phyloP scores from a whole-genome alignment of 257 asterid species.

The Solanum corneliomulleri region DNA sequence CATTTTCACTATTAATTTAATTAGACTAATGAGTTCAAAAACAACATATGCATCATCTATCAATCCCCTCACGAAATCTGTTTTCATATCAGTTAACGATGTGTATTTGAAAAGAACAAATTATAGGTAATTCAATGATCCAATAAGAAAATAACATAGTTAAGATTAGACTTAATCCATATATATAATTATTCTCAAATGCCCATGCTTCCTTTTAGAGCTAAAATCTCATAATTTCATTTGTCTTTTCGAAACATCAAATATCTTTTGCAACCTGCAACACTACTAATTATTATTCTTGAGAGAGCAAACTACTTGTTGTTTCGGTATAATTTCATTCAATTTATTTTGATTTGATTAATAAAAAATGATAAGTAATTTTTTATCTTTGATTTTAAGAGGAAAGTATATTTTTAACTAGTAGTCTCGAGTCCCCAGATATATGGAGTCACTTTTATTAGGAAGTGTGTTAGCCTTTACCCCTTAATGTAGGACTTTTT shows the following conservation, averaged over 20 bases:
- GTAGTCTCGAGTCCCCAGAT: rapidly evolving
- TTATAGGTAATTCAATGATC: too few species aligned
- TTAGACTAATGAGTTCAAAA: too few species aligned
- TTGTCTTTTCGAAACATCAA: not conserved
- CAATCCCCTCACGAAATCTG: too few species aligned
- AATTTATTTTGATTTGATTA: not conserved
- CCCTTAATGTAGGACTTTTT: not conserved
- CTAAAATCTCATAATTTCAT: not conserved
- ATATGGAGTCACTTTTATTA: not conserved
- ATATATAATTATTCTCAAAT: not conserved
- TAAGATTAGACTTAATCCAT: not conserved
- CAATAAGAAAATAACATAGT: too few species aligned
- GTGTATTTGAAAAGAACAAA: too few species aligned
- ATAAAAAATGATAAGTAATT: rapidly evolving
- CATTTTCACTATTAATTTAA: too few species aligned
- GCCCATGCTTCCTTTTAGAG: not conserved
- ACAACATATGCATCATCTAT: too few species aligned
- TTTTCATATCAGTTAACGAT: too few species aligned
- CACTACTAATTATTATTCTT: not conserved
- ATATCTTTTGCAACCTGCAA: not conserved
- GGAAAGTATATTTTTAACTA: not conserved
- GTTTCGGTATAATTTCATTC: not conserved
- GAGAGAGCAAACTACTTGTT: not conserved
- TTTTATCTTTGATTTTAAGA: rapidly evolving
- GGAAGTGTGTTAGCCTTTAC: not conserved